Percentiles rank a stretch among this genome's conserved stretches.
Conservation (phyloP, 768 basidiomycete genomes). For the Collybiopsis luxurians region DNA sequence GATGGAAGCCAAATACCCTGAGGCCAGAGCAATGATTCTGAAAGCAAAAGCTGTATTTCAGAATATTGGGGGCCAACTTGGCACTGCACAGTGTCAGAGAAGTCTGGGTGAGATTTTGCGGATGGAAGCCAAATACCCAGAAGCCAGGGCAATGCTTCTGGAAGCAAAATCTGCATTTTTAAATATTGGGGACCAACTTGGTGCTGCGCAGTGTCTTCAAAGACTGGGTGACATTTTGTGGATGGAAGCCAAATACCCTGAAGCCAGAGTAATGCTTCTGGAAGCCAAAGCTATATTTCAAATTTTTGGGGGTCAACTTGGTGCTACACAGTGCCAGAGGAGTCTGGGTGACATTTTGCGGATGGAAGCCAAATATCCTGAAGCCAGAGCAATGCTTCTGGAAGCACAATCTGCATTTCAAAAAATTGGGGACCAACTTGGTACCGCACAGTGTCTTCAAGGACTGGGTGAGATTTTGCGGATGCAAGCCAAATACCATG, state of each 20-base stretch:
- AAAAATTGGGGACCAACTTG: too few species aligned
- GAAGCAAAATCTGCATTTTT: neutral
- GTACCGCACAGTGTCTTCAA: too few species aligned
- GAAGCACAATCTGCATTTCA: too few species aligned
- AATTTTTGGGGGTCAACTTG: neutral
- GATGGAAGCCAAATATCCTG: neutral
- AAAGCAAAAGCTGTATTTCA: neutral
- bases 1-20: neutral
- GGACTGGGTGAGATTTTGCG: too few species aligned
- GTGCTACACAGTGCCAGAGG: slow-evolving; percentile 8
- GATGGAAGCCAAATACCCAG: slow-evolving; percentile 5
- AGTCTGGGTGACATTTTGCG: neutral
- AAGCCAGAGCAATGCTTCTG: too few species aligned
- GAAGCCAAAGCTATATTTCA: neutral
- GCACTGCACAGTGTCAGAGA: slow-evolving; percentile 7
- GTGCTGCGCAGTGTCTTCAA: slow-evolving; percentile 1
- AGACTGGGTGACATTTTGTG: neutral
- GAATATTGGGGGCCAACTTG: neutral
- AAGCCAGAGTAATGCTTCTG: neutral
- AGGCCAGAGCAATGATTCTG: neutral
- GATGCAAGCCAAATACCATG: too few species aligned
- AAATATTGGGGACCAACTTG: neutral
- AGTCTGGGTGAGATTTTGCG: neutral
- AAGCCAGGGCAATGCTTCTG: slow-evolving; percentile 4
- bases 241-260: neutral